Evolutionary conservation across 1,139 yeast genomes (phyloP).

Genomic region (Debaryomyces fabryi): DNA sequence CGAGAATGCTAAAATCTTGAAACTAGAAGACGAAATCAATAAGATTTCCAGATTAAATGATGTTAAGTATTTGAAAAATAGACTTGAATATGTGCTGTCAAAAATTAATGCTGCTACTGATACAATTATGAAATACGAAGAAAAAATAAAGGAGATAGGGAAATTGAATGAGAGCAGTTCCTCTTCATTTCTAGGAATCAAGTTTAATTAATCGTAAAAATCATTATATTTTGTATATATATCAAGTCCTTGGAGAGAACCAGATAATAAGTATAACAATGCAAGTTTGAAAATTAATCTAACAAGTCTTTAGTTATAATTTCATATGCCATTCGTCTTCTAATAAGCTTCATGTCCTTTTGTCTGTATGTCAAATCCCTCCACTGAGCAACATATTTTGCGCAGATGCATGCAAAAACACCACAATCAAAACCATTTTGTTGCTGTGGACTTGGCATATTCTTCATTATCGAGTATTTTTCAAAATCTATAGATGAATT

Average conservation of each 20-base stretch:
- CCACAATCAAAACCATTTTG: conserved; percentile 95
- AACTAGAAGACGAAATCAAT: conserved; percentile 72
- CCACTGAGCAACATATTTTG: conserved; percentile 58
- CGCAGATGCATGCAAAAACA: conserved; percentile 84
- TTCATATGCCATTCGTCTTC: conserved; percentile 71
- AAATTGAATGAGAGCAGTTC: conserved; percentile 9
- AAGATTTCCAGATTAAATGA: conserved; percentile 53
- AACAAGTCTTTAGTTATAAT: conserved; percentile 28
- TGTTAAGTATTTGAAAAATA: conserved; percentile 53
- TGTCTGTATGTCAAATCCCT: conserved; percentile 59
- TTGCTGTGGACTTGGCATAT: conserved; percentile 75
- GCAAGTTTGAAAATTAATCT: conserved; percentile 9
- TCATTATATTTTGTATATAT: not conserved
- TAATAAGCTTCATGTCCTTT: conserved; percentile 66
- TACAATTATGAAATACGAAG: conserved; percentile 48
- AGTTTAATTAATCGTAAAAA: conserved; percentile 2
- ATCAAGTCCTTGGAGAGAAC: not conserved
- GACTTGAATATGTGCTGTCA: conserved; percentile 65
- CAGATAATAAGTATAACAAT: not conserved
- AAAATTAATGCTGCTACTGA: conserved; percentile 63
- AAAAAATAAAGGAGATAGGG: conserved; percentile 24
- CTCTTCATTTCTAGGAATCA: conserved; percentile 16
- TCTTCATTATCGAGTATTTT: conserved; percentile 35
- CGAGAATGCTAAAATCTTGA: conserved; percentile 66
- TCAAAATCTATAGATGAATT: conserved; percentile 37